Base-by-base conservation (phyloP, 441 rosid species). In the Cnidoscolus chayamansa region DNA sequence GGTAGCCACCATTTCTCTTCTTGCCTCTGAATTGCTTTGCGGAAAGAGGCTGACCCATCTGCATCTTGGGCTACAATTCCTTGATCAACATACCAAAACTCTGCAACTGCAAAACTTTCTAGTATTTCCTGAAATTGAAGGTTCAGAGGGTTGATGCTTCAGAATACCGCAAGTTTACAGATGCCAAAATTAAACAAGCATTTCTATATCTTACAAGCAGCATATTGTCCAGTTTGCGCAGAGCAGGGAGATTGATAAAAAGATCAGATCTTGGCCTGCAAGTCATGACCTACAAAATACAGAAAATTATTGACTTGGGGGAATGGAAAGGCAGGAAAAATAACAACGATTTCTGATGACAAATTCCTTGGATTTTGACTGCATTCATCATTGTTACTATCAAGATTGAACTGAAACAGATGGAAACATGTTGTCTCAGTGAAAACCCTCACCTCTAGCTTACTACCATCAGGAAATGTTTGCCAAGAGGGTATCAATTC, bases 1-100 rank as follows among this genome's bases (percentile, higher is more conserved):
- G 99, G 98, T 30, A 95, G 87, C 99, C 99, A 95, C 99, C 99
- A 95, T 77, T 95, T 95, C 65, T 93, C 98, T 78, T 91, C 99
- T 74, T 93, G 98, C 58, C 98, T 92, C 80, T 89, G 96, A 65
- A 93, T 79, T 19, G 89, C 80, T 78, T 78, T 88, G 4, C 88
- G 82, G 47, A 90, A 93, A 35, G 99, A 90, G 10, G 89, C 20
- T 32, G 99, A 88, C 13, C 92, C 96, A 53, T 88, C 93, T 50
- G 89, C 81, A 56, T 88, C 97, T 45, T 86, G 79, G 1, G 92
- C 88, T 67, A 88, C 72, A 77, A 93, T 90, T 67, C 97, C 99
- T 81, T 93, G 96, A 60, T 93, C 97, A 67, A 91, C 94, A 63
- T 95, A 95, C 99, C 99, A 91, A 81, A 95, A 93, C 77, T 95